Evolutionary conservation across 23 red algal genomes (phyloP).

Genomic region (Chondrus crispus): DNA sequence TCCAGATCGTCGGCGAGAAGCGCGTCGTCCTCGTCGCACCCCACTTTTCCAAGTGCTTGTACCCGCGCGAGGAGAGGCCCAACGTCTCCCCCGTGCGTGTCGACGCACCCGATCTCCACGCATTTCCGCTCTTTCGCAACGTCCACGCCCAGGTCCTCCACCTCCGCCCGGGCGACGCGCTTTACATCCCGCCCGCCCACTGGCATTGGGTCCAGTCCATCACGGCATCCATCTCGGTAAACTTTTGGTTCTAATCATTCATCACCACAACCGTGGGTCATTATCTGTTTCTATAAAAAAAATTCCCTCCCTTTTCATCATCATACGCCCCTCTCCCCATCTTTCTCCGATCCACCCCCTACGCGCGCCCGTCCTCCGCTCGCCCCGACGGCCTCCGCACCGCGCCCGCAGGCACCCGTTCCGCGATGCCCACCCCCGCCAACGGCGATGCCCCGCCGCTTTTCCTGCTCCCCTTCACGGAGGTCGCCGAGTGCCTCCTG

Average conservation of each 20-base stretch:
- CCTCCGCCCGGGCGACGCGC: slow-evolving; percentile 55
- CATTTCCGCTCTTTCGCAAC: slow-evolving; percentile 17
- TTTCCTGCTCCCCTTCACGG: slow-evolving; percentile 13
- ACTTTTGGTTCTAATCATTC: slow-evolving; percentile 88
- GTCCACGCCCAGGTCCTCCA: background rate
- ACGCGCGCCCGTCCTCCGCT: too few species aligned
- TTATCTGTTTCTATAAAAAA: too few species aligned
- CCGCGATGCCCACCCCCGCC: too few species aligned
- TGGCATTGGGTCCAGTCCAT: slow-evolving; percentile 77
- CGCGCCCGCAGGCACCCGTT: too few species aligned
- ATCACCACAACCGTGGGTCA: too few species aligned
- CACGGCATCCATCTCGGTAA: slow-evolving; percentile 56
- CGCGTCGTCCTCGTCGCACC: slow-evolving; percentile 41
- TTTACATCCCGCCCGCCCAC: slow-evolving; percentile 78
- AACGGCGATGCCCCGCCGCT: too few species aligned
- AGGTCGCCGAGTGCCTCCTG: background rate
- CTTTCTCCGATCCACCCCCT: too few species aligned
- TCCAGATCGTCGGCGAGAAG: slow-evolving; percentile 72
- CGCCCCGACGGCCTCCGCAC: too few species aligned
- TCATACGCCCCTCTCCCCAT: too few species aligned
- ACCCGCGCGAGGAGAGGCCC: background rate
- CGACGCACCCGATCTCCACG: slow-evolving; percentile 24
- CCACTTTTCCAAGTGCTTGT: background rate
- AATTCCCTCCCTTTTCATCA: too few species aligned
- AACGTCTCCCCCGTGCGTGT: slow-evolving; percentile 58